Evolutionary conservation across 208 protist species (phyloP), one percentile per base, ranked within the genome.

Genomic region (Crithidia expoeki): DNA sequence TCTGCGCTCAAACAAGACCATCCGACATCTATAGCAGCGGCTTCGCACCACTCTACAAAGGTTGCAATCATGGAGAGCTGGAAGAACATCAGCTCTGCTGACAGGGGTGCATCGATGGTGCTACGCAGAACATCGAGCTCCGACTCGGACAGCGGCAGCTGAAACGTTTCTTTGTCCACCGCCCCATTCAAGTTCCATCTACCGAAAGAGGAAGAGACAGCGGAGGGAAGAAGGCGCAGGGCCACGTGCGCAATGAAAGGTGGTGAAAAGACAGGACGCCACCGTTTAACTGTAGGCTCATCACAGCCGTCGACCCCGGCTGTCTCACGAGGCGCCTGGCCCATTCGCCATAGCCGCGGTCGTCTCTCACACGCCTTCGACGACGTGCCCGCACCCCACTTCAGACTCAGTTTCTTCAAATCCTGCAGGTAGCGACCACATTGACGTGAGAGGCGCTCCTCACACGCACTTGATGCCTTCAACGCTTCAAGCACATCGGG

Each of bases 11-110:
- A 0, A 4, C 10, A 33, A 32, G 57, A 61, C 72, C 72, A 77
- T 6, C 64, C 57, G 4, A 19, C 25, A 16, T 72, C 46, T 64
- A 77, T 25, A 4, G 36, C 56, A 2, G 72, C 57, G 3, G 72
- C 56, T 46, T 77, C 64, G 32, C 72, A 77, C 72, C 72, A 77
- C 30, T 32, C 47, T 40, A 52, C 64, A 32, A 57, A 77, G 0
- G 55, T 28, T 11, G 42, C 11, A 19, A 59, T 30, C 14, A 72
- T 25, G 3, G 38, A 68, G 12, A 77, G 47, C 64, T 56, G 53
- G 55, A 70, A 77, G 14, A 51, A 53, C 14, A 40, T 30, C 16
- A 72, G n/a, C 64, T 77, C 72, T 42, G n/a, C 25, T 1, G 64
- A 34, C 49, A 44, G 40, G 6, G 64, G 72, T 14, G 27, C 17